Percentiles rank a stretch among this genome's conserved stretches.
phyloP scores from a whole-genome alignment of 495 filamentous ascomycete genomes.

The Massariosphaeria phaeospora region DNA sequence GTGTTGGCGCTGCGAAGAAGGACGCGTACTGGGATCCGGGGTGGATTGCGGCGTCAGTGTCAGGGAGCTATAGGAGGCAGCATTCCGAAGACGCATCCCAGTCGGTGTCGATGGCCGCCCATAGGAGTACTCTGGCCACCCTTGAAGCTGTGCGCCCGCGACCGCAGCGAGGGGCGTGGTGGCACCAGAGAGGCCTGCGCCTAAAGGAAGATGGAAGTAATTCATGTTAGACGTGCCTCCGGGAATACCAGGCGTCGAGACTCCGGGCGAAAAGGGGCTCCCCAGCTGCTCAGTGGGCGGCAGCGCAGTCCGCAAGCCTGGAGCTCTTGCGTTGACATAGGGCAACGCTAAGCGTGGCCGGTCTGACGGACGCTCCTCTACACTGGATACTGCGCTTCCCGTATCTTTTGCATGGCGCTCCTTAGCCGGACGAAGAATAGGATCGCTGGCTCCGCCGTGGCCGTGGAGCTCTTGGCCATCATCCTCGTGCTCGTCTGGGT shows the following conservation, averaged over 20 bases:
- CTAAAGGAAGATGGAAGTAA: constrained; percentile 84
- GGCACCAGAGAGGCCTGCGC: constrained; percentile 71
- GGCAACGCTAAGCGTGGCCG: constrained; percentile 13
- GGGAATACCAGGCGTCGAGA: constrained; percentile 70
- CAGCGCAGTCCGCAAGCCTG: constrained; percentile 23
- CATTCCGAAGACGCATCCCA: constrained; percentile 26
- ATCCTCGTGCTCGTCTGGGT: constrained; percentile 37
- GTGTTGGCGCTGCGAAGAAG: constrained; percentile 37
- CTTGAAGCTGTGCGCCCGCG: constrained; percentile 59
- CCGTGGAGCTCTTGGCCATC: constrained; percentile 20
- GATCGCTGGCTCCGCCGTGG: constrained; percentile 13
- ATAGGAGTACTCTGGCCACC: constrained; percentile 43
- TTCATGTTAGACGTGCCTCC: constrained; percentile 83
- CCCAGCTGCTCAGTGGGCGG: constrained; percentile 30
- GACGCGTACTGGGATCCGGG: constrained; percentile 34
- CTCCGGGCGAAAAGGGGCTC: constrained; percentile 52
- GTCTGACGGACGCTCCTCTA: not conserved
- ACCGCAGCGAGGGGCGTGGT: constrained; percentile 84
- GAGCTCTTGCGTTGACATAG: constrained; percentile 27
- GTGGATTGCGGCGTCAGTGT: constrained; percentile 37
- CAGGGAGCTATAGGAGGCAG: constrained; percentile 36
- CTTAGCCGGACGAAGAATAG: constrained; percentile 24
- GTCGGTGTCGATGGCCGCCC: constrained; percentile 22
- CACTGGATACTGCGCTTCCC: constrained; percentile 2
- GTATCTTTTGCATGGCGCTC: constrained; percentile 18